phyloP scores from a whole-genome alignment of 768 basidiomycete genomes.

The Polyporus arcularius region DNA sequence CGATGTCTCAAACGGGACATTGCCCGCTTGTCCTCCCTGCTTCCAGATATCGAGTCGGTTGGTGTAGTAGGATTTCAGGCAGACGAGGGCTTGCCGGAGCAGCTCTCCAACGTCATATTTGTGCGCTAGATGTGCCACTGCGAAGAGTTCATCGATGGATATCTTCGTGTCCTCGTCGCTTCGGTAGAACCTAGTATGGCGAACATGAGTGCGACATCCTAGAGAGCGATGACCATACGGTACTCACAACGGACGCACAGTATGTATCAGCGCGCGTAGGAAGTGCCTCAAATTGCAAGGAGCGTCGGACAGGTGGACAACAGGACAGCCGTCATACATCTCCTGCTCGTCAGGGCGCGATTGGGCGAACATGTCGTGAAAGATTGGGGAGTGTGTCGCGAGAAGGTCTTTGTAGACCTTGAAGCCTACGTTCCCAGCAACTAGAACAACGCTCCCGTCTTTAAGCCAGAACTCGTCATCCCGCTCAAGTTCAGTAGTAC shows the following conservation, averaged over 20 bases:
- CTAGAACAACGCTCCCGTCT: constrained; percentile 13
- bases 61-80: not conserved
- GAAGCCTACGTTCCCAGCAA: not conserved
- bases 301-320: not conserved
- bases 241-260: not conserved
- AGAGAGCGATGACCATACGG: not conserved
- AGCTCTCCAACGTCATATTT: constrained; percentile 1
- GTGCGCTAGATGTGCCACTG: not conserved
- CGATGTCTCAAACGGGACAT: not conserved
- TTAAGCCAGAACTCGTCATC: constrained; percentile 12
- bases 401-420: constrained; percentile 12
- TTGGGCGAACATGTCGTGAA: constrained; percentile 5
- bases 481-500: no score
- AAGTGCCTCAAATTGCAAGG: not conserved
- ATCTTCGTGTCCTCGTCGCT: not conserved
- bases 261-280: not conserved
- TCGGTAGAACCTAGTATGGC: not conserved
- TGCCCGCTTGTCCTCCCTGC: not conserved
- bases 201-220: not conserved
- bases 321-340: not conserved
- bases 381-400: constrained; percentile 7
- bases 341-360: not conserved
- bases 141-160: not conserved
- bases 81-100: not conserved
- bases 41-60: not conserved